Percentiles rank a stretch among this genome's conserved stretches.
These are phyloP conservation scores for Candolleomyces efflorescens DNA, from an alignment of 768 basidiomycete genomes.

Conservation along the genomic window DNA sequence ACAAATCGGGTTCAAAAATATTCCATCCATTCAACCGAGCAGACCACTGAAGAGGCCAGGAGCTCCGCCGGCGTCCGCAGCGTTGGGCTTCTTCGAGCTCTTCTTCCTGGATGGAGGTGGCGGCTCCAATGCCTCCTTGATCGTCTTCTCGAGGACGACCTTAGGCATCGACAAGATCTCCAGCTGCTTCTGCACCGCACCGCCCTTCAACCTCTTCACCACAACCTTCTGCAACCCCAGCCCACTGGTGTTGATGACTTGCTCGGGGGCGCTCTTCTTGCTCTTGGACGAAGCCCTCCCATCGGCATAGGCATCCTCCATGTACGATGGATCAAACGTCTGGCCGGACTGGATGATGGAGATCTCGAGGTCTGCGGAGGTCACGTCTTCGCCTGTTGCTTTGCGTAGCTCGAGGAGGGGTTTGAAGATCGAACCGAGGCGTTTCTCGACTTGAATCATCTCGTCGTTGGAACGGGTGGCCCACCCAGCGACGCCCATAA, in stretches of 20 bases:
- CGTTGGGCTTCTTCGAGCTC: slow-evolving; percentile 1
- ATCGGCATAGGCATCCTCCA: slow-evolving; percentile 26
- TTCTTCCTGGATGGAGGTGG: slow-evolving; percentile 1
- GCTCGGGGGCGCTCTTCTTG: slow-evolving; percentile 5
- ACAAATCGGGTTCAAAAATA: too few species aligned
- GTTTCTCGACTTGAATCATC: slow-evolving; percentile 15
- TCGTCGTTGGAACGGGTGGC: slow-evolving; percentile 3
- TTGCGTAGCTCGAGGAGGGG: slow-evolving; percentile 20
- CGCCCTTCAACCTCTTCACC: slow-evolving; percentile 3
- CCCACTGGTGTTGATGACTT: slow-evolving; percentile 8
- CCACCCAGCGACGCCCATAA: slow-evolving; percentile 1
- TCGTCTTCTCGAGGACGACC: slow-evolving; percentile 13
- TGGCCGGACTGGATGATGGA: slow-evolving; percentile 5
- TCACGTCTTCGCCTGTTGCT: slow-evolving; percentile 19
- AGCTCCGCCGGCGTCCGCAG: too few species aligned
- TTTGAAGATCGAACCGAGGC: slow-evolving; percentile 23
- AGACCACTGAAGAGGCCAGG: too few species aligned
- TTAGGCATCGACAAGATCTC: slow-evolving; percentile 10
- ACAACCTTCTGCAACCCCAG: slow-evolving; percentile 8
- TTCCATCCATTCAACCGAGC: too few species aligned
- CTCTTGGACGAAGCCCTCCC: slow-evolving; percentile 1
- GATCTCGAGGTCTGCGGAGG: slow-evolving; percentile 20
- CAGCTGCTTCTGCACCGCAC: slow-evolving; percentile 1
- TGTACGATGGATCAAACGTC: slow-evolving; percentile 10
- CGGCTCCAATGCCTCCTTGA: slow-evolving; percentile 11